Evolutionary conservation across 768 basidiomycete species (phyloP).

Genomic region (Suillus brevipes): DNA sequence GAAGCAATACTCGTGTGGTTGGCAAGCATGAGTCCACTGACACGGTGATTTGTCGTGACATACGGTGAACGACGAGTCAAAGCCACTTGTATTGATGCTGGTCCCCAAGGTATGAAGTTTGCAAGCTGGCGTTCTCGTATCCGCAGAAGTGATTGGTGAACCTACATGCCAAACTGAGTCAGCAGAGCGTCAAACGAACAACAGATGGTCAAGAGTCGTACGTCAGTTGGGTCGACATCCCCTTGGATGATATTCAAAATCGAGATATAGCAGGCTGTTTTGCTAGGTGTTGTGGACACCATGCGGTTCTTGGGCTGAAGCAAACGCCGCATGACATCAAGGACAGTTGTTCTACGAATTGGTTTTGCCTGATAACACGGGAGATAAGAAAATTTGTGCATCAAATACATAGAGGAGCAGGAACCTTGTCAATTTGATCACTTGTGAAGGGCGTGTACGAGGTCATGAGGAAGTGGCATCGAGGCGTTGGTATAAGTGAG

Average conservation of each 20-base stretch:
- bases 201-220: constrained; percentile 30
- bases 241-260: constrained; percentile 98
- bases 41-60: constrained; percentile 84
- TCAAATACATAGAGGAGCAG: constrained; percentile 13
- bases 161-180: constrained; percentile 44
- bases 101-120: constrained; percentile 99
- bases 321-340: constrained; percentile 97
- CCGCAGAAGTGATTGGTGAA: constrained; percentile 94
- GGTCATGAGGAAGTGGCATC: constrained; percentile 98
- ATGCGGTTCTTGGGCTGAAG: constrained; percentile 98
- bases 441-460: constrained; percentile 98
- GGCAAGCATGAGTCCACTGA: constrained; percentile 97
- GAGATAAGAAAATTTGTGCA: constrained; percentile 4
- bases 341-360: constrained; percentile 92
- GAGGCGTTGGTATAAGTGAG: constrained; percentile 93
- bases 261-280: constrained; percentile 94
- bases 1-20: constrained; percentile 99
- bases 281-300: constrained; percentile 92
- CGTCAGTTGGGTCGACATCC: constrained; percentile 97
- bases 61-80: constrained; percentile 90
- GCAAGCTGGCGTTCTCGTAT: constrained; percentile 96
- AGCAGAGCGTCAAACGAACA: not conserved
- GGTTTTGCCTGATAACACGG: constrained; percentile 74
- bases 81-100: constrained; percentile 97
- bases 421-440: constrained; percentile 93